Evolutionary conservation across 2,329 filamentous ascomycete species (phyloP).

Genomic region (Penicillium brasilianum): DNA sequence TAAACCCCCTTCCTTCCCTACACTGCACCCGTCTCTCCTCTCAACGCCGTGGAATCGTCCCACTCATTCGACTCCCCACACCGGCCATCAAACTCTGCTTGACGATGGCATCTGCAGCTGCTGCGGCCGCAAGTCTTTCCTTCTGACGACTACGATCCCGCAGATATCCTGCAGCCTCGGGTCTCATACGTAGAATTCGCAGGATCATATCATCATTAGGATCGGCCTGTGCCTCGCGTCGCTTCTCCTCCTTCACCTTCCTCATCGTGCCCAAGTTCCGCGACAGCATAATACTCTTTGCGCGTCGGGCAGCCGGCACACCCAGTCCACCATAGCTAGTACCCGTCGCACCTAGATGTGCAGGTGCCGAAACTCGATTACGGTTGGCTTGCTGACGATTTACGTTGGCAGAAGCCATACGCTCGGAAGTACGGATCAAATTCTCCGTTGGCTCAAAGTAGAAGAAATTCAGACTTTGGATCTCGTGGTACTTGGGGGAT

Average conservation of each 20-base stretch:
- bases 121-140: slow-evolving; percentile 86
- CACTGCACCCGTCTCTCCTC: neutral
- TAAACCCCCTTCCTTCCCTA: neutral
- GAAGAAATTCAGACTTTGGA: slow-evolving; percentile 96
- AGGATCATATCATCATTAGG: slow-evolving; percentile 98
- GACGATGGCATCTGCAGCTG: slow-evolving; percentile 92
- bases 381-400: slow-evolving; percentile 72
- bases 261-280: slow-evolving; percentile 96
- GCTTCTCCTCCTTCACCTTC: slow-evolving; percentile 92
- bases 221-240: slow-evolving; percentile 93
- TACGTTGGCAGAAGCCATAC: slow-evolving; percentile 88
- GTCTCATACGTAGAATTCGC: slow-evolving; percentile 90
- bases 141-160: slow-evolving; percentile 91
- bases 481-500: slow-evolving; percentile 96
- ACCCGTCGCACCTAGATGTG: slow-evolving; percentile 51
- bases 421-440: slow-evolving; percentile 91
- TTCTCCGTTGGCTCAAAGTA: slow-evolving; percentile 93
- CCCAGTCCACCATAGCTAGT: slow-evolving; percentile 57
- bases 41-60: slow-evolving; percentile 45
- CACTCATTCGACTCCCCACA: slow-evolving; percentile 58
- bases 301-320: slow-evolving; percentile 55
- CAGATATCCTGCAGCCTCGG: slow-evolving; percentile 84
- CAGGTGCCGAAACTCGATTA: slow-evolving; percentile 73
- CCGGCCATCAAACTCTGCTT: slow-evolving; percentile 79
- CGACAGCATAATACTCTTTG: slow-evolving; percentile 84